Conservation (phyloP, 345 rosid species). For the Eucalyptus cloeziana region DNA sequence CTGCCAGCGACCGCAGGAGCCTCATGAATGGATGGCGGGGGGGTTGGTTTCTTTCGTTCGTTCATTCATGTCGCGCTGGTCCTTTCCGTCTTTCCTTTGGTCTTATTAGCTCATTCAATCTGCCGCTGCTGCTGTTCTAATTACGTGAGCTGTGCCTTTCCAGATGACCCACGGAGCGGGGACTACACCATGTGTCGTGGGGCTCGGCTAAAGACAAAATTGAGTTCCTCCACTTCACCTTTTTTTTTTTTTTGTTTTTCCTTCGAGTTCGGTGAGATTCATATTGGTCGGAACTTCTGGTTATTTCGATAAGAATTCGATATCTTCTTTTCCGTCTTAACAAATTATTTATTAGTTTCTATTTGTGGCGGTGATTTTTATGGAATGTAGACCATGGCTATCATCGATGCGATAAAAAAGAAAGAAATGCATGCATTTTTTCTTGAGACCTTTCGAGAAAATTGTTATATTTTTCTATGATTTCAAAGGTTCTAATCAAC, state of each 20-base stretch:
- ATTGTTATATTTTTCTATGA: fast-evolving
- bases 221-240: neutral
- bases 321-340: neutral
- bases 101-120: neutral
- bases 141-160: neutral
- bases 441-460: fast-evolving
- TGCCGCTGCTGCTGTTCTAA: neutral
- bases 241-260: too few species aligned
- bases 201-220: neutral
- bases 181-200: neutral
- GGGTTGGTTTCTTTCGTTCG: too few species aligned
- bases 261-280: too few species aligned
- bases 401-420: fast-evolving
- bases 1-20: neutral
- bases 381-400: fast-evolving
- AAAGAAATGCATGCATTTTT: fast-evolving
- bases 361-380: fast-evolving
- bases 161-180: neutral
- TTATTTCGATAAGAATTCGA: neutral
- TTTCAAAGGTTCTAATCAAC: neutral
- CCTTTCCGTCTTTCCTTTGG: neutral
- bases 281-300: neutral
- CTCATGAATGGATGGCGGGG: neutral
- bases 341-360: neutral
- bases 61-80: neutral